These are phyloP conservation scores for Penicillium atrosanguineum DNA, from an alignment of 495 filamentous ascomycete genomes.

Conservation along the genomic window DNA sequence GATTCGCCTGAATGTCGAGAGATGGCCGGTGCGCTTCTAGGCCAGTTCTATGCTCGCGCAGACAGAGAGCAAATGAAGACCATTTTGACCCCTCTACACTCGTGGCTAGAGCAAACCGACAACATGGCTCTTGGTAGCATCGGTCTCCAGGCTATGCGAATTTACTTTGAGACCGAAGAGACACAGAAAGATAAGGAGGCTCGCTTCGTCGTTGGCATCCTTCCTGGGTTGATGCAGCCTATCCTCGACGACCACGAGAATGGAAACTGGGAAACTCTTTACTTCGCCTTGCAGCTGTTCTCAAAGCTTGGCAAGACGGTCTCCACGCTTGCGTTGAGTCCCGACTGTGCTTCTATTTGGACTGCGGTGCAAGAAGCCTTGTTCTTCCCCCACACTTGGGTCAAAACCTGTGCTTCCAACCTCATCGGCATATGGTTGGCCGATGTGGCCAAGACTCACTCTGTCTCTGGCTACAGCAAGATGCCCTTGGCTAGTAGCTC, in stretches of 20 bases:
- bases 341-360: slow-evolving; percentile 62
- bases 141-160: slow-evolving; percentile 73
- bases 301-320: slow-evolving; percentile 65
- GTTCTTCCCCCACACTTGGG: slow-evolving; percentile 67
- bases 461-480: slow-evolving; percentile 44
- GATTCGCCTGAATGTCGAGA: slow-evolving; percentile 81
- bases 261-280: slow-evolving; percentile 75
- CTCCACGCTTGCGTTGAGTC: slow-evolving; percentile 58
- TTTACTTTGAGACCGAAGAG: slow-evolving; percentile 73
- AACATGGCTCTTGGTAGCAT: slow-evolving; percentile 67
- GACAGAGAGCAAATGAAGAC: slow-evolving; percentile 67
- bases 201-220: slow-evolving; percentile 37
- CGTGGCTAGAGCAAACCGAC: slow-evolving; percentile 73
- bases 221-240: slow-evolving; percentile 50
- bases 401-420: slow-evolving; percentile 73
- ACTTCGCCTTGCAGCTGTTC: slow-evolving; percentile 67
- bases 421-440: slow-evolving; percentile 75
- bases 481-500: slow-evolving; percentile 67
- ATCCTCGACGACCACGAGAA: slow-evolving; percentile 45
- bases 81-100: slow-evolving; percentile 64
- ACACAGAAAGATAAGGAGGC: slow-evolving; percentile 62
- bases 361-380: slow-evolving; percentile 59
- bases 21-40: slow-evolving; percentile 76
- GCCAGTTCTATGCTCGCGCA: slow-evolving; percentile 74
- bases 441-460: slow-evolving; percentile 67